These are phyloP conservation scores for Datisca glomerata DNA, from an alignment of 306 rosid species.

Conservation along the genomic window DNA sequence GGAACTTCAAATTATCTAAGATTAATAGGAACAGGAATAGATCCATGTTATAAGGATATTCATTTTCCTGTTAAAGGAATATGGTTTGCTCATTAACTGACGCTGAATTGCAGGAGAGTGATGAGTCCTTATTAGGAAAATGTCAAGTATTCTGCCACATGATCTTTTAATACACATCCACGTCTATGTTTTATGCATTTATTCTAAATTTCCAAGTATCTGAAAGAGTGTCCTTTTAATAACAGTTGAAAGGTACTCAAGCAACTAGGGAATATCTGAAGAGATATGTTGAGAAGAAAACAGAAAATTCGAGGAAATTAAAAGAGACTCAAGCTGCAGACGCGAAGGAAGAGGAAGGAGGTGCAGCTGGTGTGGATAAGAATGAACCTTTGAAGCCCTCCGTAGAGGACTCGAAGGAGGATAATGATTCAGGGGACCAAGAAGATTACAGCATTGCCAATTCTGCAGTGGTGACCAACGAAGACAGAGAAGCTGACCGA, in stretches of 20 bases:
- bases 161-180: no score
- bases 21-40: no score
- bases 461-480: slow-evolving; percentile 76
- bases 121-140: no score
- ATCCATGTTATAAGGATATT: no score
- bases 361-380: slow-evolving; percentile 29
- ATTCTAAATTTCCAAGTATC: slow-evolving; percentile 3
- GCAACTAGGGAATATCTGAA: slow-evolving; percentile 57
- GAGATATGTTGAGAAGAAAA: slow-evolving; percentile 56
- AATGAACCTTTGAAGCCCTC: slow-evolving; percentile 34
- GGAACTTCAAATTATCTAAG: no score
- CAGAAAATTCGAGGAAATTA: slow-evolving; percentile 45
- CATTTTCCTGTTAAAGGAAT: no score
- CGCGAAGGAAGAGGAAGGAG: slow-evolving; percentile 38
- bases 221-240: slow-evolving; percentile 12
- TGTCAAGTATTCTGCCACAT: no score
- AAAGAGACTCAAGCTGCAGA: slow-evolving; percentile 40
- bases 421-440: slow-evolving; percentile 41
- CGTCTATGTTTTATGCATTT: no score
- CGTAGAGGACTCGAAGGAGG: slow-evolving; percentile 44
- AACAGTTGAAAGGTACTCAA: slow-evolving; percentile 66
- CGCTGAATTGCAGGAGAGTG: no score
- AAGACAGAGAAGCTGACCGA: slow-evolving; percentile 72
- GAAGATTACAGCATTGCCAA: slow-evolving; percentile 39
- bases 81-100: no score